These are phyloP conservation scores for Alloascoidea africana DNA, from an alignment of 805 yeast species.

Conservation along the genomic window DNA sequence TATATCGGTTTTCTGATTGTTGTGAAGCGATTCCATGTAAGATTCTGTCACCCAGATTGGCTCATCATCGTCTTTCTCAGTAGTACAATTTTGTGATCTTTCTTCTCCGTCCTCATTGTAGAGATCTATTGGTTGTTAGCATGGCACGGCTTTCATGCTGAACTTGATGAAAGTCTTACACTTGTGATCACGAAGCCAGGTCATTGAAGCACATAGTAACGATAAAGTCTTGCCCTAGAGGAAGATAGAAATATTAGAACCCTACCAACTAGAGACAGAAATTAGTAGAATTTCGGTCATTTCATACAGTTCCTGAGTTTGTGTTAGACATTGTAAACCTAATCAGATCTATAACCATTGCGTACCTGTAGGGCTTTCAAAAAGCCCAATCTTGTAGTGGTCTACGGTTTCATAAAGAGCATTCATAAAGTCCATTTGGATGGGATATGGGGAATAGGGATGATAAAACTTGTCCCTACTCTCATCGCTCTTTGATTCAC, in stretches of 20 bases:
- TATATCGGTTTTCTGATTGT: constrained; percentile 12
- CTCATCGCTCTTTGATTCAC: neutral
- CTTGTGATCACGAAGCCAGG: constrained; percentile 58
- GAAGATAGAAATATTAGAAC: neutral
- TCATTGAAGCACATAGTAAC: constrained; percentile 67
- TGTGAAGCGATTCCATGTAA: constrained; percentile 14
- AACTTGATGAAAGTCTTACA: too few relatives aligned
- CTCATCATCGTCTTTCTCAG: constrained; percentile 31
- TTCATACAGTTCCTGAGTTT: constrained; percentile 11
- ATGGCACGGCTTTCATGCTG: too few relatives aligned
- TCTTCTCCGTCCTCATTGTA: too few relatives aligned
- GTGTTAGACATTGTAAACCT: too few relatives aligned
- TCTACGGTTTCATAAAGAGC: constrained; percentile 51
- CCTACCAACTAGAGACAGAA: too few relatives aligned
- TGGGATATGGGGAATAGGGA: constrained; percentile 70
- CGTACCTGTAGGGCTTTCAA: constrained; percentile 92
- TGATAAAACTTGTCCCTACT: constrained; percentile 32
- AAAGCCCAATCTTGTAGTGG: constrained; percentile 50
- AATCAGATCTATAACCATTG: too few relatives aligned
- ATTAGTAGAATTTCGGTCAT: neutral
- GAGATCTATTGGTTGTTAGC: too few relatives aligned
- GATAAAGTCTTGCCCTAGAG: constrained; percentile 69
- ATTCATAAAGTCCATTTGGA: constrained; percentile 65
- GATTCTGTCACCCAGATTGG: constrained; percentile 54
- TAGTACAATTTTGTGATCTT: too few relatives aligned